Conservation (phyloP, 148 eudicot genomes). For the Chenopodium suecicum region DNA sequence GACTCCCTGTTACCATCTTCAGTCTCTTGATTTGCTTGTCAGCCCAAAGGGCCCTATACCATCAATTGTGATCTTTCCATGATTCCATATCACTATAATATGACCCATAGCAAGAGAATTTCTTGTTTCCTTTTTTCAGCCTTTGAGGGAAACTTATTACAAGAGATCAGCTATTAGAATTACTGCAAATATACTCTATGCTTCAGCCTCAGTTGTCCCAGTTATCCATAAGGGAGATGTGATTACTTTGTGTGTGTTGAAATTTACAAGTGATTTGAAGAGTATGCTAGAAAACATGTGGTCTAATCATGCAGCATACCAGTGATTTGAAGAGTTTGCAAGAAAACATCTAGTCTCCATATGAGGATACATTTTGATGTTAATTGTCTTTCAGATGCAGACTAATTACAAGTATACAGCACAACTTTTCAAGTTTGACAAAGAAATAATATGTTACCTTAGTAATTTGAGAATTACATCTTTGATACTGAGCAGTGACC, state of each 20-base stretch:
- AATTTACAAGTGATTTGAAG: not conserved
- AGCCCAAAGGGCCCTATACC: not conserved
- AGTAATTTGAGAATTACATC: not conserved
- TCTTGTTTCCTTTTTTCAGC: too few relatives aligned
- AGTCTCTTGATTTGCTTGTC: not conserved
- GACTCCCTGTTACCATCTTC: not conserved
- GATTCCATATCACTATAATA: too few relatives aligned
- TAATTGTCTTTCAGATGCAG: not conserved
- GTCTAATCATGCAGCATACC: not conserved
- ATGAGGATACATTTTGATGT: not conserved
- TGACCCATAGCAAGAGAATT: not conserved
- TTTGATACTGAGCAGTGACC: not conserved
- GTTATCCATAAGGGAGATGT: not conserved
- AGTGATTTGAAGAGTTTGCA: not conserved
- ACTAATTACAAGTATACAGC: not conserved
- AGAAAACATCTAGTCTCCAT: not conserved
- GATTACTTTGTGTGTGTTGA: not conserved
- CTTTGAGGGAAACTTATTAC: too few relatives aligned
- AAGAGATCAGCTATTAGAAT: not conserved
- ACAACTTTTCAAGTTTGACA: not conserved
- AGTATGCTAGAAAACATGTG: not conserved
- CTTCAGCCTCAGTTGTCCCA: not conserved
- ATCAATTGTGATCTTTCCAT: not conserved
- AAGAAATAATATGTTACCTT: not conserved
- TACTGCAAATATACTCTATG: not conserved